phyloP scores from a whole-genome alignment of 148 eudicot genomes.

The Drosera capensis region DNA sequence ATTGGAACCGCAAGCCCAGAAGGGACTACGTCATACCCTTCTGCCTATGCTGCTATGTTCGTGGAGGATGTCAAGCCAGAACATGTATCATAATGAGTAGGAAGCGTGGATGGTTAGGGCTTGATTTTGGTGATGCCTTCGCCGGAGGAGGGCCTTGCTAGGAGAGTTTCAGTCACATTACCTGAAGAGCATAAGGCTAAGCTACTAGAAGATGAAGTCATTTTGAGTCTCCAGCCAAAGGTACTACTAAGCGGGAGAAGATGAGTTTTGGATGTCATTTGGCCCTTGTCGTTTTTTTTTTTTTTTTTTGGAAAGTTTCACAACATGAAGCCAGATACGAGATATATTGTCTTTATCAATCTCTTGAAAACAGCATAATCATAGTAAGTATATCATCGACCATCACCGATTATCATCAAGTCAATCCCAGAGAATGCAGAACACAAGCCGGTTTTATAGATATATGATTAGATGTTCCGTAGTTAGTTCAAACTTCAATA shows the following conservation, averaged over 20 bases:
- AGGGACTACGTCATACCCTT: slow-evolving; percentile 7
- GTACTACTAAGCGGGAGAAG: slow-evolving; percentile 21
- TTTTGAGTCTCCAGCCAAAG: slow-evolving; percentile 25
- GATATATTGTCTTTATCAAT: background rate
- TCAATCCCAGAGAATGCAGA: background rate
- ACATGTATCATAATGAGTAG: slow-evolving; percentile 40
- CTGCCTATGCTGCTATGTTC: slow-evolving; percentile 35
- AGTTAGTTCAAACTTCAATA: background rate
- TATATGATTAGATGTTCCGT: no score
- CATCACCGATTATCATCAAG: no score
- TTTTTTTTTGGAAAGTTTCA: background rate
- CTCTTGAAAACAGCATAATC: no score
- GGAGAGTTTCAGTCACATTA: slow-evolving; percentile 29
- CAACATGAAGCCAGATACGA: background rate
- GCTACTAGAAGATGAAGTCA: slow-evolving; percentile 20
- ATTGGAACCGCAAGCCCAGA: slow-evolving; percentile 2
- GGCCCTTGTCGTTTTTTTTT: background rate
- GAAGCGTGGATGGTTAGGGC: slow-evolving; percentile 35
- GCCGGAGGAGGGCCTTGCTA: slow-evolving; percentile 32
- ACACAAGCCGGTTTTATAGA: background rate
- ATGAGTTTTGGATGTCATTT: no score
- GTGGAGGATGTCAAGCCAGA: slow-evolving; percentile 30
- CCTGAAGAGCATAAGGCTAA: slow-evolving; percentile 25
- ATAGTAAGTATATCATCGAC: no score
- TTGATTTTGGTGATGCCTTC: slow-evolving; percentile 44